Conservation (phyloP, 2,329 filamentous ascomycete genomes). For the Xylariaceae sp. region DNA sequence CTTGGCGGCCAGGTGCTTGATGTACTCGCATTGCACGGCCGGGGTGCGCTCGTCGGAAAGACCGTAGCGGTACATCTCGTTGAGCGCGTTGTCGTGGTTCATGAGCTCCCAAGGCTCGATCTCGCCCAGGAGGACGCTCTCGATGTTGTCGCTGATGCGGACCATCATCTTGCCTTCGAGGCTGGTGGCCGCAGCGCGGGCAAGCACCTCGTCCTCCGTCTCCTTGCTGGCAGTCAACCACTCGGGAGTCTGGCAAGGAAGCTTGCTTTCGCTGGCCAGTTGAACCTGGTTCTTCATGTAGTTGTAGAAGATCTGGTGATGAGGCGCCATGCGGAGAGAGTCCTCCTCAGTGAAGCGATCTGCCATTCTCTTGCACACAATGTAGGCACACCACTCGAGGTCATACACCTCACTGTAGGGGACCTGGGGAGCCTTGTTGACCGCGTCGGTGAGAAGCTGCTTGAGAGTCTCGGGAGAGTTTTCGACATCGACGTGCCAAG, state of each 20-base stretch:
- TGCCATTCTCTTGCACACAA: constrained; percentile 26
- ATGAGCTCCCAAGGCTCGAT: constrained; percentile 28
- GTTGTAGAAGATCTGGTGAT: constrained; percentile 25
- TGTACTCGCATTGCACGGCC: constrained; percentile 26
- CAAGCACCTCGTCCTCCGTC: constrained; percentile 22
- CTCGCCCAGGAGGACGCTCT: constrained; percentile 24
- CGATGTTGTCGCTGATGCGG: constrained; percentile 26
- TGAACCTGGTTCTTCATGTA: constrained; percentile 27
- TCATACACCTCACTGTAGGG: constrained; percentile 23
- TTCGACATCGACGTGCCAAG: constrained; percentile 27
- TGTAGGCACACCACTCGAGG: constrained; percentile 28
- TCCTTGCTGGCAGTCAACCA: constrained; percentile 21
- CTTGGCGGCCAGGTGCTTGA: constrained; percentile 26
- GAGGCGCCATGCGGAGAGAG: constrained; percentile 22
- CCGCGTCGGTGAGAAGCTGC: constrained; percentile 18
- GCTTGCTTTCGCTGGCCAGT: constrained; percentile 19
- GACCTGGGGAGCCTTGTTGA: constrained; percentile 19
- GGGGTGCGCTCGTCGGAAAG: constrained; percentile 27
- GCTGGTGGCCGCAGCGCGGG: constrained; percentile 21
- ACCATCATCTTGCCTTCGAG: constrained; percentile 29
- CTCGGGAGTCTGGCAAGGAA: constrained; percentile 24
- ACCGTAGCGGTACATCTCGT: constrained; percentile 28
- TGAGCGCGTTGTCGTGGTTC: constrained; percentile 27
- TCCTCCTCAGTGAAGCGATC: constrained; percentile 23
- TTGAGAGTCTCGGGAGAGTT: constrained; percentile 21